Conservation (phyloP, 164 flowering plant genomes). For the Chloranthus sessilifolius region DNA sequence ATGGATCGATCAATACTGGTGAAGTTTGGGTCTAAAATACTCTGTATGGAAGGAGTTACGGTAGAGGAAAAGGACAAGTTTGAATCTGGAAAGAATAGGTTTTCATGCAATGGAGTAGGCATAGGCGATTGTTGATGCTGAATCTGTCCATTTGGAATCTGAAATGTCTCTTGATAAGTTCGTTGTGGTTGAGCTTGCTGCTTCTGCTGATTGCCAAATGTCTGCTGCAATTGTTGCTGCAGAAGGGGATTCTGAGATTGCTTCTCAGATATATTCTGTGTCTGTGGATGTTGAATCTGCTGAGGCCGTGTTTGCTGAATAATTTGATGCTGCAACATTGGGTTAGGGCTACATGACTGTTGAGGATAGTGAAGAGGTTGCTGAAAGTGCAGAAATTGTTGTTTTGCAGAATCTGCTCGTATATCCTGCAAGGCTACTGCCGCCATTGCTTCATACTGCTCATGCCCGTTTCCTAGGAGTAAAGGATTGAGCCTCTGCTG, state of each 20-base stretch:
- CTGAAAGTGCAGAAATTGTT: constrained; percentile 57
- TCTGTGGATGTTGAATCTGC: constrained; percentile 41
- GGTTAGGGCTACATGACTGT: constrained; percentile 35
- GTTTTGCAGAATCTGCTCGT: constrained; percentile 55
- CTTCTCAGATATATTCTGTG: constrained; percentile 34
- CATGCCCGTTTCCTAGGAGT: constrained; percentile 41
- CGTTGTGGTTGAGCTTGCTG: constrained; percentile 29
- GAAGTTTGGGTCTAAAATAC: constrained; percentile 45
- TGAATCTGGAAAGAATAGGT: constrained; percentile 44
- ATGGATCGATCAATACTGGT: constrained; percentile 37
- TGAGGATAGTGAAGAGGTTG: constrained; percentile 50
- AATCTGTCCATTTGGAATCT: constrained; percentile 38
- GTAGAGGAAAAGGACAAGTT: constrained; percentile 33
- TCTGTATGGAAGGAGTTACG: constrained; percentile 35
- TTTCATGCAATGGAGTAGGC: constrained; percentile 40
- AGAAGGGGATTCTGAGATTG: constrained; percentile 27
- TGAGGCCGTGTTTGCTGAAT: constrained; percentile 39
- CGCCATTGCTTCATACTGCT: constrained; percentile 62
- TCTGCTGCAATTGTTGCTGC: constrained; percentile 39
- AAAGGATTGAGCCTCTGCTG: constrained; percentile 61
- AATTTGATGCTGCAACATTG: constrained; percentile 39
- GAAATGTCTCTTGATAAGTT: constrained; percentile 38
- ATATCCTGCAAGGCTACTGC: constrained; percentile 55
- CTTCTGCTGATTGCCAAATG: constrained; percentile 31
- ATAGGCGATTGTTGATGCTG: constrained; percentile 46